These are phyloP conservation scores for Naganishia cerealis DNA, from an alignment of 1,284 basidiomycete species.

Conservation along the genomic window DNA sequence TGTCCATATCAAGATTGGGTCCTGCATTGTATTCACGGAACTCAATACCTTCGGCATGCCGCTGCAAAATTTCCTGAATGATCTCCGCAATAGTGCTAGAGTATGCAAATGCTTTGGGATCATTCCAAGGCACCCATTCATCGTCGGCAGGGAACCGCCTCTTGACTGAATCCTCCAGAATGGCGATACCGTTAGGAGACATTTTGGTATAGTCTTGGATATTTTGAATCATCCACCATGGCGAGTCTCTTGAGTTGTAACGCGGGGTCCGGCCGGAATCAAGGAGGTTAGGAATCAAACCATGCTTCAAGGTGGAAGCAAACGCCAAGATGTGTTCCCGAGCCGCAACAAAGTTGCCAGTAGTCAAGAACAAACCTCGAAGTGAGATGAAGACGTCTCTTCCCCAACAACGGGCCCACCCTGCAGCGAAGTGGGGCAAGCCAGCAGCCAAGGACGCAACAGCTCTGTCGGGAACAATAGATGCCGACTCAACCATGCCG, in stretches of 20 bases:
- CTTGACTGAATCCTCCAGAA: conserved; percentile 78
- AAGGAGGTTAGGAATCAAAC: conserved; percentile 86
- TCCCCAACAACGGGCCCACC: conserved; percentile 96
- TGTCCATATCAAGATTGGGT: conserved; percentile 88
- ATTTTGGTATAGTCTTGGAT: conserved; percentile 89
- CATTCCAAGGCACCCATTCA: conserved; percentile 89
- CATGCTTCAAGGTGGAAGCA: conserved; percentile 74
- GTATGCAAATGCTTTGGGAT: conserved; percentile 75
- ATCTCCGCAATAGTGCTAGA: conserved; percentile 84
- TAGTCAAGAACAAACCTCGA: conserved; percentile 85
- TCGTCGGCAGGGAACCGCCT: conserved; percentile 91
- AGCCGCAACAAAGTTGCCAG: conserved; percentile 82
- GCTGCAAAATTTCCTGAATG: conserved; percentile 92
- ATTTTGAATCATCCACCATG: conserved; percentile 94
- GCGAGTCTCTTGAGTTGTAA: conserved; percentile 57
- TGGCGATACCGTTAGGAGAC: conserved; percentile 77
- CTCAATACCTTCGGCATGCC: conserved; percentile 86
- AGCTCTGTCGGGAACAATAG: conserved; percentile 64
- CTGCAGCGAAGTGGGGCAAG: conserved; percentile 82
- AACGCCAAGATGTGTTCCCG: conserved; percentile 85
- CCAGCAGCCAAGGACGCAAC: conserved; percentile 88
- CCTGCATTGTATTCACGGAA: conserved; percentile 95
- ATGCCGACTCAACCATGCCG: conserved; percentile 82
- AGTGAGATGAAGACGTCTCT: conserved; percentile 92
- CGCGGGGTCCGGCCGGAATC: conserved; percentile 80